phyloP scores from a whole-genome alignment of 345 rosid genomes.

The Aquilaria malaccensis region DNA sequence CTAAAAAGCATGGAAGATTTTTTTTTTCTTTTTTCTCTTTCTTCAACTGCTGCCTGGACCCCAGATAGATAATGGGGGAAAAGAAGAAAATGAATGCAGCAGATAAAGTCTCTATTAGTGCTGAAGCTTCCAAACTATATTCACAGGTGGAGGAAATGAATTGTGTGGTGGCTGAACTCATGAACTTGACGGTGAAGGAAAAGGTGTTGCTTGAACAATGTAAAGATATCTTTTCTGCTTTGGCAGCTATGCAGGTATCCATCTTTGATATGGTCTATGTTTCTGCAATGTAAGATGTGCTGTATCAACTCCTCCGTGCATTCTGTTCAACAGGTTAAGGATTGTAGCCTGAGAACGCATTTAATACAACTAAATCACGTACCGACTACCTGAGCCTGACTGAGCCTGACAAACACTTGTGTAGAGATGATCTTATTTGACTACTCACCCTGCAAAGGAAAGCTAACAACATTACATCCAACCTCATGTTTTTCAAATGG shows the following conservation, averaged over 20 bases:
- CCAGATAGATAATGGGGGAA: no score
- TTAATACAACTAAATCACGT: constrained; percentile 55
- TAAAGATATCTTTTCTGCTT: constrained; percentile 54
- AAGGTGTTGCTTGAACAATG: constrained; percentile 55
- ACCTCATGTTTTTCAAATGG: constrained; percentile 26
- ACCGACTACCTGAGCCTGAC: constrained; percentile 55
- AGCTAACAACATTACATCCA: constrained; percentile 41
- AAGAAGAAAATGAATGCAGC: no score
- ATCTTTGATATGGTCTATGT: background rate
- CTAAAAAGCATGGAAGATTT: no score
- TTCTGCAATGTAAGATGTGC: constrained; percentile 1
- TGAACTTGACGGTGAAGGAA: constrained; percentile 60
- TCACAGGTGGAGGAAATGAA: constrained; percentile 76
- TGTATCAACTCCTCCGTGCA: background rate
- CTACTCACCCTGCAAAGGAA: constrained; percentile 35
- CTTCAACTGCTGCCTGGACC: no score
- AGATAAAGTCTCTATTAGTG: no score
- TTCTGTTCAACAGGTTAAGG: constrained; percentile 49
- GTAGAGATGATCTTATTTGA: constrained; percentile 70
- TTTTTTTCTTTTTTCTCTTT: no score
- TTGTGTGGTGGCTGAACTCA: constrained; percentile 53
- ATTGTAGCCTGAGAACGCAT: constrained; percentile 87
- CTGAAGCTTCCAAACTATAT: background rate
- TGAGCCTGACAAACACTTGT: constrained; percentile 21
- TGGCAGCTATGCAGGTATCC: constrained; percentile 77